A percentile compares a stretch with the other conserved stretches of the same genome.
Conservation (phyloP, 2,329 filamentous ascomycete species). For the Monosporascus sp. region DNA sequence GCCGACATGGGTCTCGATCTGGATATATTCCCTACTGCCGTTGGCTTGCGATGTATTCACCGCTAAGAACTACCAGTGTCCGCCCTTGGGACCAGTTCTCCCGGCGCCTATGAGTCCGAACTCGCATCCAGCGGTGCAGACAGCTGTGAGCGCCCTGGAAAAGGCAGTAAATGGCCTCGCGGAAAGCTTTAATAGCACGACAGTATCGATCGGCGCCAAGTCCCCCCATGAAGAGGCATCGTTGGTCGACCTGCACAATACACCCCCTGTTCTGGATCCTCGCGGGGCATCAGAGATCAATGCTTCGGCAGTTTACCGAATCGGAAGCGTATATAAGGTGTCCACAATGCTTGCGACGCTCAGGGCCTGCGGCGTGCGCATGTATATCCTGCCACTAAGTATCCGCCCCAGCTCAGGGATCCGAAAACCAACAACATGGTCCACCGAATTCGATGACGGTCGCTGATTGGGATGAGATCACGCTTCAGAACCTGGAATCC, state of each 20-base stretch:
- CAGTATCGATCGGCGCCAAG: slow-evolving; percentile 5
- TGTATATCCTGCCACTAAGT: slow-evolving; percentile 39
- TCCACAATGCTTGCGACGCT: slow-evolving; percentile 26
- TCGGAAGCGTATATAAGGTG: slow-evolving; percentile 8
- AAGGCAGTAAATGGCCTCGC: not conserved
- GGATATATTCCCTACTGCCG: not conserved
- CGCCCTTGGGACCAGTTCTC: slow-evolving; percentile 7
- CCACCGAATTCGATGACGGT: slow-evolving; percentile 24
- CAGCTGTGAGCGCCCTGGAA: not conserved
- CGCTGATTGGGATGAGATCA: slow-evolving; percentile 42
- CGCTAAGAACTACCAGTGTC: slow-evolving; percentile 6
- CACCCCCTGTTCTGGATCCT: slow-evolving; percentile 5
- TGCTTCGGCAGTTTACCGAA: slow-evolving; percentile 4
- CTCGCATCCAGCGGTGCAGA: slow-evolving; percentile 5
- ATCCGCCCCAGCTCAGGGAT: slow-evolving; percentile 33
- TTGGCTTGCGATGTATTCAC: slow-evolving; percentile 1
- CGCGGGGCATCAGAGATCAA: slow-evolving; percentile 3
- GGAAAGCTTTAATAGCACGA: slow-evolving; percentile 1
- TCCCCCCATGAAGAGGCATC: slow-evolving; percentile 7
- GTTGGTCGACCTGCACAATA: slow-evolving; percentile 4
- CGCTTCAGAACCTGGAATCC: slow-evolving; percentile 36
- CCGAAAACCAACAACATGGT: slow-evolving; percentile 12
- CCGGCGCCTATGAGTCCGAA: slow-evolving; percentile 6
- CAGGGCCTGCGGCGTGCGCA: slow-evolving; percentile 21
- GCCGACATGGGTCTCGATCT: too few species aligned